phyloP scores from a whole-genome alignment of 192 early-diverging fungal genomes.

The Entophlyctis luteolus region DNA sequence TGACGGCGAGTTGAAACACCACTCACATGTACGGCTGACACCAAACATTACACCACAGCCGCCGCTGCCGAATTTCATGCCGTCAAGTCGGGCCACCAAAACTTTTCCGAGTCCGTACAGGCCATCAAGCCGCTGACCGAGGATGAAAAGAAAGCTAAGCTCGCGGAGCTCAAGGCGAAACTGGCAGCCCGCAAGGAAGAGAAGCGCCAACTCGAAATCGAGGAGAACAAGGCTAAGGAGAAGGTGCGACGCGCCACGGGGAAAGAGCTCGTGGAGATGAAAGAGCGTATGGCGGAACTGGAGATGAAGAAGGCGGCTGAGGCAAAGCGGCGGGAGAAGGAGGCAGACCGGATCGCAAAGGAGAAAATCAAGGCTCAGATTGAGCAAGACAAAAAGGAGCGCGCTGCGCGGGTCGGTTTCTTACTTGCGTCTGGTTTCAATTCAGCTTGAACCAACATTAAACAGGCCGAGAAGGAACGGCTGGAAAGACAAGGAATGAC shows the following conservation, averaged over 20 bases:
- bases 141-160: conserved; percentile 71
- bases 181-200: conserved; percentile 63
- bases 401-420: conserved; percentile 55
- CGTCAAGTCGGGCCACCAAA: conserved; percentile 62
- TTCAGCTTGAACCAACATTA: too few species aligned
- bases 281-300: conserved; percentile 63
- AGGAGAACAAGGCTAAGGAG: conserved; percentile 68
- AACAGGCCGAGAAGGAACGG: conserved; percentile 33
- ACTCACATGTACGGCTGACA: conserved; percentile 7
- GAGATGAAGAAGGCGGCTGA: conserved; percentile 73
- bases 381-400: conserved; percentile 72
- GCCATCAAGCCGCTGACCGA: conserved; percentile 76
- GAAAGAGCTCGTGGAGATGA: conserved; percentile 64
- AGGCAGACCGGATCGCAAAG: conserved; percentile 67
- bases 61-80: conserved; percentile 75
- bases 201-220: conserved; percentile 55
- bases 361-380: conserved; percentile 72
- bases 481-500: conserved; percentile 32
- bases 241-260: conserved; percentile 64
- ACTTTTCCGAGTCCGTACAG: conserved; percentile 73
- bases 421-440: not conserved
- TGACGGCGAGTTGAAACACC: conserved; percentile 47
- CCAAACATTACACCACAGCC: conserved; percentile 31
- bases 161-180: conserved; percentile 63
- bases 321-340: conserved; percentile 71